Evolutionary conservation across 2,329 filamentous ascomycete genomes (phyloP), one percentile per base, ranked within the genome.

Genomic region (Fusarium miscanthi): DNA sequence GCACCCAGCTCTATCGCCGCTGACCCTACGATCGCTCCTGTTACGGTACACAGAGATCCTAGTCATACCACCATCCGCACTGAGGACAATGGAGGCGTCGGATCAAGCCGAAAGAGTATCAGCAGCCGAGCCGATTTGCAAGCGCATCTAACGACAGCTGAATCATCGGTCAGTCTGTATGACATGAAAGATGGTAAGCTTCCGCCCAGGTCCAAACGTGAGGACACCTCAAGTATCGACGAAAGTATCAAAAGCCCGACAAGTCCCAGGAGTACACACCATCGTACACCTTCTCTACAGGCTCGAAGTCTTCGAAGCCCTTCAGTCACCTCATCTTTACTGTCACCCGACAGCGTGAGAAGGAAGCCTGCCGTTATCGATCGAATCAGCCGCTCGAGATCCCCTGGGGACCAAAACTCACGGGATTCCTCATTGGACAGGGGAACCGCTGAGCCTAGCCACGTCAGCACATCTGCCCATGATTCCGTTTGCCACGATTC

Each of bases 371-470:
- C 85, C 5, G 85, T 89, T 8, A 88, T 89, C 61, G 85, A 88
- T 73, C 86, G 86, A n/a, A 87, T 89, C 51, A 87, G 83, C 67
- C 83, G 82, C 13, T 83, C 86, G 13, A 82, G 82, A 35, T 82
- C 82, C 30, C 82, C 84, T 5, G 82, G 79, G 11, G 80, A 80
- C 33, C 81, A 81, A 12, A 84, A 82, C 19, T 91, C 90, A 17
- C 84, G 88, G 66, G 88, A 88, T 11, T 90, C 89, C 3, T 91
- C 89, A 2, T 80, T 88, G 58, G 89, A 90, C 51, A 85, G 86
- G 30, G 86, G 87, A 54, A 87, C 85, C 19, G 85, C 87, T 21
- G 88, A 89, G 78, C 82, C 88, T 11, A 91, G 84, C 69, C 85
- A 87, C 9, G 83, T 90, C 71, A 89, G 83, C 74, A 89, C 88